Evolutionary conservation across 176 grass and related monocot species (phyloP).

Genomic region (Lolium rigidum): DNA sequence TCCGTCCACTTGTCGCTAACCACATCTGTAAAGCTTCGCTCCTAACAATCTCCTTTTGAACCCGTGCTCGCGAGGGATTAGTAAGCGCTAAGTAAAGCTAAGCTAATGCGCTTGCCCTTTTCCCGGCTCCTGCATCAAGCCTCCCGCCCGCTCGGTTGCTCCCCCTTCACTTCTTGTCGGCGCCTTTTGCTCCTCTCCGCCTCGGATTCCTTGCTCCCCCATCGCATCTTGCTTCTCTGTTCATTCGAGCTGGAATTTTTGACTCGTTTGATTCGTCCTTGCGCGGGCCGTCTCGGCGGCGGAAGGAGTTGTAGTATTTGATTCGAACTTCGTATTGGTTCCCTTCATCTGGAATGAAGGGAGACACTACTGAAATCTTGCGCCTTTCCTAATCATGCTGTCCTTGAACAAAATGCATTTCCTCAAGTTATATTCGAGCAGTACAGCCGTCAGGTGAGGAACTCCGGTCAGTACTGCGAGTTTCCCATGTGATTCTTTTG

Average conservation of each 20-base stretch:
- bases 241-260: conserved; percentile 32
- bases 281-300: background rate
- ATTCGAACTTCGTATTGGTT: background rate
- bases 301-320: background rate
- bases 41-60: conserved; percentile 12
- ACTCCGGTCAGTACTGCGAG: background rate
- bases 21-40: conserved; percentile 48
- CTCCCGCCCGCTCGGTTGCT: conserved; percentile 35
- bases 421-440: conserved; percentile 61
- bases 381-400: conserved; percentile 23
- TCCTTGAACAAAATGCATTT: conserved; percentile 63
- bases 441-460: conserved; percentile 42
- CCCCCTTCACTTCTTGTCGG: conserved; percentile 50
- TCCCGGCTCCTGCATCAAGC: conserved; percentile 40
- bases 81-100: background rate
- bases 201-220: conserved; percentile 44
- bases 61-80: conserved; percentile 47
- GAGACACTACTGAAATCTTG: background rate
- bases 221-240: conserved; percentile 36
- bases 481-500: background rate
- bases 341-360: conserved; percentile 27
- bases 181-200: conserved; percentile 34
- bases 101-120: conserved; percentile 49
- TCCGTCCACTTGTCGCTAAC: conserved; percentile 51
- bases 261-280: conserved; percentile 26